Evolutionary conservation across 306 rosid species (phyloP).

Genomic region (Cucurbita moschata): DNA sequence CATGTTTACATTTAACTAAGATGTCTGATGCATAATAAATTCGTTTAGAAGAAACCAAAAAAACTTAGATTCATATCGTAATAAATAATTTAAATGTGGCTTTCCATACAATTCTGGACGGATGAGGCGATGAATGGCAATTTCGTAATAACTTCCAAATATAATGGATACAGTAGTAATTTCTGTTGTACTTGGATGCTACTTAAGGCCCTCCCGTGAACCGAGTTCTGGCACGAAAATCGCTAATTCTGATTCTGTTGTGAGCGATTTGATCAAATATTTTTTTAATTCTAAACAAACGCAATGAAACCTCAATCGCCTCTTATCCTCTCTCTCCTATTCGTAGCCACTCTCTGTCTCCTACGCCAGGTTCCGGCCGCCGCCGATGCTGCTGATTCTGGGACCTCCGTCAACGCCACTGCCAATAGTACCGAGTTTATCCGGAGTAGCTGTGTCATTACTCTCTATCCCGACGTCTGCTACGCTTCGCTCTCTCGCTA

Average conservation of each 20-base stretch:
- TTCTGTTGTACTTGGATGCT: background rate
- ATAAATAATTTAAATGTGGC: background rate
- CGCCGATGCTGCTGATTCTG: background rate
- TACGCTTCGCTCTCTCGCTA: conserved; percentile 69
- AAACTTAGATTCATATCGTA: background rate
- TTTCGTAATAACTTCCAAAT: background rate
- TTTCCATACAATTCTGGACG: background rate
- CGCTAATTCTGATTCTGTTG: background rate
- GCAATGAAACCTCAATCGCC: background rate
- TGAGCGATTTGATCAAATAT: background rate
- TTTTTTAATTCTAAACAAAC: background rate
- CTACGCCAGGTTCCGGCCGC: conserved; percentile 10
- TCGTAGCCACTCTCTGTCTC: conserved; percentile 4
- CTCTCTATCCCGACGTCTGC: conserved; percentile 84
- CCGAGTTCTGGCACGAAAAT: background rate
- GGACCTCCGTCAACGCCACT: background rate
- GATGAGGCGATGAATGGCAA: background rate
- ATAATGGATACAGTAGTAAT: background rate
- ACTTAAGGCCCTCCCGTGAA: conserved; percentile 3
- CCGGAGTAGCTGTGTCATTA: conserved; percentile 58
- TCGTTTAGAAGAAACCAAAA: background rate
- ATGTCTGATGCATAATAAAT: background rate
- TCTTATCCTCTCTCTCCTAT: conserved; percentile 6
- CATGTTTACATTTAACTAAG: background rate
- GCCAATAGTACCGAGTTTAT: conserved; percentile 34